Base-by-base conservation (phyloP, 257 asterid species). In the Solanum verrucosum region DNA sequence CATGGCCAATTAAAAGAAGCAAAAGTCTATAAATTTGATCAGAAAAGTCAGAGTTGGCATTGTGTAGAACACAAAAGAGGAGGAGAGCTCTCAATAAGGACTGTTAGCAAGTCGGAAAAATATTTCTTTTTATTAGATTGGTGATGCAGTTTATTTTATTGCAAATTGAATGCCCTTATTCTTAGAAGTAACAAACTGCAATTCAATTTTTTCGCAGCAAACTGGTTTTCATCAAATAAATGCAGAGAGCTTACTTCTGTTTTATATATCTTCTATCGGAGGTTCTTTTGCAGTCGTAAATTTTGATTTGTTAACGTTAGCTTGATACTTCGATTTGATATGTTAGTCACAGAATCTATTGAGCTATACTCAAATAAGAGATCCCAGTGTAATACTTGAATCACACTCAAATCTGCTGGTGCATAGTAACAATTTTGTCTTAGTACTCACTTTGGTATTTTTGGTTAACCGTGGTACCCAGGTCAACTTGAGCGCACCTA, bases 391-490 rank as follows among this genome's bases (percentile, higher is more conserved):
- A 7, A 56, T 56, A 56, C 25, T 56, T 7, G 65, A 56, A 56
- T 56, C 65, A 56, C 65, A 56, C 65, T 20, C 65, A 56, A 20
- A 56, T 56, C 65, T 2, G 11, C 25, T 56, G 65, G n/a, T 56
- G 65, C 65, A 56, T 20, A 56, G 65, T 7, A 56, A 0, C 25
- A 56, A 56, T 56, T 56, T 56, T 56, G 65, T 56, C 25, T 56
- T 2, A 0, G 25, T 56, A 56, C 65, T 56, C 65, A 56, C 0
- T 56, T 20, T 56, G 60, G 0, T 56, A 0, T 14, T 56, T 56
- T 20, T 56, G 65, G 65, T 7, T 56, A 56, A 20, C 11, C 23
- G 21, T 49, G 59, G 3, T 14, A 49, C 21, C 59, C 7, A 15
- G 21, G 59, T 1, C 65, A 56, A 56, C 65, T 56, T 56, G 25